These are phyloP conservation scores for Escovopsis sp. DNA, from an alignment of 2,329 filamentous ascomycete species.

Conservation along the genomic window DNA sequence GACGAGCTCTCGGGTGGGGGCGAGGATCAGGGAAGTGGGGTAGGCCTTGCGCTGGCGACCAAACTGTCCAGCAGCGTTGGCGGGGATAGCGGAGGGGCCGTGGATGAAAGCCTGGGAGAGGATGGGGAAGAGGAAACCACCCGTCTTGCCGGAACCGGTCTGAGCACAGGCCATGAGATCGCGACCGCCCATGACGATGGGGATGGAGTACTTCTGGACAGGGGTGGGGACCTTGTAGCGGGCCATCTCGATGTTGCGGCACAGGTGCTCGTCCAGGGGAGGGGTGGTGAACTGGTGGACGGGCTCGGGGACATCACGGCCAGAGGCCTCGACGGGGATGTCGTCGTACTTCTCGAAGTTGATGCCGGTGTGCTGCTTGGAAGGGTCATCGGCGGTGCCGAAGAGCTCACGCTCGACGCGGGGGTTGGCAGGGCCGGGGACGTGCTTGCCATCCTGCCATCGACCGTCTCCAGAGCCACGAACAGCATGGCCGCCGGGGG, in stretches of 20 bases:
- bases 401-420: constrained; percentile 93
- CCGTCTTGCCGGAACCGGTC: constrained; percentile 99
- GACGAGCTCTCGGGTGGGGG: constrained; percentile 93
- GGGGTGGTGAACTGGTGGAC: constrained; percentile 86
- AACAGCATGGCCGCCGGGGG: constrained; percentile 38
- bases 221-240: constrained; percentile 93
- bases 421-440: constrained; percentile 75
- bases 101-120: constrained; percentile 92
- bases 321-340: constrained; percentile 95
- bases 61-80: constrained; percentile 53
- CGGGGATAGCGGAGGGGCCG: constrained; percentile 60
- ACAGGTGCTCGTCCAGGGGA: constrained; percentile 84
- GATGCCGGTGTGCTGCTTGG: constrained; percentile 95
- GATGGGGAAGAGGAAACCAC: constrained; percentile 98
- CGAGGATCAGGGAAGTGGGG: constrained; percentile 88
- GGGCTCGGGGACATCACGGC: constrained; percentile 82
- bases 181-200: constrained; percentile 94
- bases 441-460: constrained; percentile 95
- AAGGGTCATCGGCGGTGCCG: constrained; percentile 76
- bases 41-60: constrained; percentile 95
- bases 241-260: constrained; percentile 85
- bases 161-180: constrained; percentile 99
- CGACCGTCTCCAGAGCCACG: constrained; percentile 87
- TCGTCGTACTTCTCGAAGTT: constrained; percentile 99
- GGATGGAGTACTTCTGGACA: constrained; percentile 98